These are phyloP conservation scores for Takakia lepidozioides DNA, from an alignment of 225 moss, liverwort and hornwort species.

Conservation along the genomic window DNA sequence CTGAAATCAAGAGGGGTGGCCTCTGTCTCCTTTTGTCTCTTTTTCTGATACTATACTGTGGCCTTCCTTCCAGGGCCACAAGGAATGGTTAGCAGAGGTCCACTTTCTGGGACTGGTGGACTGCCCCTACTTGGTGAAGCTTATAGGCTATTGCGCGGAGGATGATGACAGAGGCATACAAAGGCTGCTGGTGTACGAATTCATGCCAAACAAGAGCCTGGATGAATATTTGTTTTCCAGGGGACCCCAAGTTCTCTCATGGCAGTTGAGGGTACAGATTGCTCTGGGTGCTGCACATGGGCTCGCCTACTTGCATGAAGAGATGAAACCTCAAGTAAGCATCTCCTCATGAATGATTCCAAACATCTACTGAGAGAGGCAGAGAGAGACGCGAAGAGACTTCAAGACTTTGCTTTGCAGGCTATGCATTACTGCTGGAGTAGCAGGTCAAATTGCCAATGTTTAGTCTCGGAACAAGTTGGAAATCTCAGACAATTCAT, in stretches of 20 bases:
- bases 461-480: too few species aligned
- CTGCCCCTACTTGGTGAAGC: slow-evolving; percentile 40
- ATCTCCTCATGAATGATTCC: too few species aligned
- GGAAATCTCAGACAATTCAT: not conserved
- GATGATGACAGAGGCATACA: slow-evolving; percentile 54
- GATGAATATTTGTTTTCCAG: slow-evolving; percentile 41
- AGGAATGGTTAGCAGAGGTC: slow-evolving; percentile 58
- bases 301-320: slow-evolving; percentile 63
- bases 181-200: slow-evolving; percentile 50
- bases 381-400: too few species aligned
- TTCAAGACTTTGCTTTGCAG: not conserved
- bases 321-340: slow-evolving; percentile 28
- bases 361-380: too few species aligned
- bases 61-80: slow-evolving; percentile 28
- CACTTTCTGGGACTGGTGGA: slow-evolving; percentile 44
- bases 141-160: slow-evolving; percentile 51
- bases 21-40: not conserved
- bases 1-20: not conserved
- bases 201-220: slow-evolving; percentile 37
- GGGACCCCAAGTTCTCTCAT: slow-evolving; percentile 16
- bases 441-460: too few species aligned
- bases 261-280: slow-evolving; percentile 31
- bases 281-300: slow-evolving; percentile 45
- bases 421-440: too few species aligned
- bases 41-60: not conserved